Conservation (phyloP, 352 stramenopile species). For the Phytophthora chlamydospora region DNA sequence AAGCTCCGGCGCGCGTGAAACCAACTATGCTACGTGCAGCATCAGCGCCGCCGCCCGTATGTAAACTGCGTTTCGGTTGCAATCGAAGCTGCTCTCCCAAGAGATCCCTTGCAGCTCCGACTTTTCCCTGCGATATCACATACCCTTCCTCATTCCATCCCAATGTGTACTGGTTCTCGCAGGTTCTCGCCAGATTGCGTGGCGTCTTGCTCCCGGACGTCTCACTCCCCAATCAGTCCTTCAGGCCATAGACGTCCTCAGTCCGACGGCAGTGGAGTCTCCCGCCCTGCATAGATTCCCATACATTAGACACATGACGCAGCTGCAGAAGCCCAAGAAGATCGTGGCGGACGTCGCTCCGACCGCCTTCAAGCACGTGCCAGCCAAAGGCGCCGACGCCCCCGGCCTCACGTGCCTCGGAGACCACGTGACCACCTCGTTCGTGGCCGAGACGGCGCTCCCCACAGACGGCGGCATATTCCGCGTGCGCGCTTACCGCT, state of each 20-base stretch:
- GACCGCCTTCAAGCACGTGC: constrained; percentile 28
- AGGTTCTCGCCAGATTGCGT: constrained; percentile 28
- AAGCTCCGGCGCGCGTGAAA: too few species aligned
- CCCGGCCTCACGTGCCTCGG: constrained; percentile 82
- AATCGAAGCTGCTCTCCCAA: constrained; percentile 1
- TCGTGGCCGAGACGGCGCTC: constrained; percentile 86
- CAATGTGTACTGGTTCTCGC: not conserved
- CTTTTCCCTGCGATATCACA: not conserved
- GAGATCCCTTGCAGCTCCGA: not conserved
- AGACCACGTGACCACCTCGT: constrained; percentile 70
- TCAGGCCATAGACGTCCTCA: constrained; percentile 18
- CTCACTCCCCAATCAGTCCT: constrained; percentile 43
- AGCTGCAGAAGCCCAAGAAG: constrained; percentile 18
- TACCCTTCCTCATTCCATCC: not conserved
- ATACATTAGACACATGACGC: constrained; percentile 27
- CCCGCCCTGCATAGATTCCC: constrained; percentile 4
- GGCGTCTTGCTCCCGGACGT: constrained; percentile 11
- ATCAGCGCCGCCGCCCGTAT: not conserved
- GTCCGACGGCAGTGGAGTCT: constrained; percentile 18
- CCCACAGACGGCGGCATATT: constrained; percentile 84
- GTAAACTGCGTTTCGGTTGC: not conserved
- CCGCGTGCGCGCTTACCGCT: constrained; percentile 88
- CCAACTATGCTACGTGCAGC: not conserved
- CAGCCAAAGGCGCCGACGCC: constrained; percentile 43
- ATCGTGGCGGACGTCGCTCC: constrained; percentile 6